Base-by-base conservation (phyloP, 306 rosid species). In the Castanea sativa region DNA sequence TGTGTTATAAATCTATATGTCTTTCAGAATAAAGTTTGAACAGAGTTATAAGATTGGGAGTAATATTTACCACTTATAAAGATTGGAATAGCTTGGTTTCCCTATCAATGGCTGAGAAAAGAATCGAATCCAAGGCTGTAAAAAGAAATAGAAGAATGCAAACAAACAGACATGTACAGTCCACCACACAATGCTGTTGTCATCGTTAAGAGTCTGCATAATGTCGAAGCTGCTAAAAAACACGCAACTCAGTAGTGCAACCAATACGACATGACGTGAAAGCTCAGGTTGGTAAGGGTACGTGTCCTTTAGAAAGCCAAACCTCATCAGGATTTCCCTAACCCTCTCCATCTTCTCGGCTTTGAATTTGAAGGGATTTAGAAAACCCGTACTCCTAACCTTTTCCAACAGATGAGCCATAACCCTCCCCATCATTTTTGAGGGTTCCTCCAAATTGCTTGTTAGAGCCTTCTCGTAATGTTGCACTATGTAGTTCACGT, bases 111-210 rank as follows among this genome's bases (percentile, higher is more conserved):
- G 98, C 30, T 97, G 90, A 1, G 97, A 92, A 32, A 65, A 64
- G 64, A 9, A 21, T 58, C 30, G 29, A 15, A 58, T 23, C 64
- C 64, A 58, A 58, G 64, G 99, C 25, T 97, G 90, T 4, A 97
- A 91, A 87, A 94, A 92, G 88, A 95, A 93, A 86, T 93, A 95
- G 87, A 93, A 95, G 90, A 95, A 93, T 18, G 94, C 94, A 74
- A 93, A 77, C 85, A 95, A 79, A 73, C 94, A 90, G 69, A 83
- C 87, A 84, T 93, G 92, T 87, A 95, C 91, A 75, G 96, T 86
- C 99, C 97, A 90, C 98, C 96, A 95, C 74, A 91, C 89, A 74
- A 91, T 55, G 85, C 89, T 95, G 79, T 87, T 93, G 78, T 91
- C 99, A 57, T 91, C 96, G 65, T 92, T 84, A 64, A 91, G 94